These are phyloP conservation scores for Leishmania gerbilli DNA, from an alignment of 208 protist genomes.

Conservation along the genomic window DNA sequence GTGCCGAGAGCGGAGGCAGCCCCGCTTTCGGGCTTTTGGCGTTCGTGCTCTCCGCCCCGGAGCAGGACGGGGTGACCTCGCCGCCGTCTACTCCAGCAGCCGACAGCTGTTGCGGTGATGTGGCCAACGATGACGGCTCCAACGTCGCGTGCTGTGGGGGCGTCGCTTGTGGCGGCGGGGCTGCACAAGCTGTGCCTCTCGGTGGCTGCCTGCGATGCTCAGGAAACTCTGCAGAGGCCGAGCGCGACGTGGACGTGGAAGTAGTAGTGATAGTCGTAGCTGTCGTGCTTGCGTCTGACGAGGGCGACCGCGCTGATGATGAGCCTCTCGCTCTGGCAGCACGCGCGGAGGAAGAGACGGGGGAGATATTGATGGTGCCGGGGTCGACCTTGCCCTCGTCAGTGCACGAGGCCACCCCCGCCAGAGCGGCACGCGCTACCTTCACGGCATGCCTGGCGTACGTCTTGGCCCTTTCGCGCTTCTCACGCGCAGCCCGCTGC, in stretches of 20 bases:
- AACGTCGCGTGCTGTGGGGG: background rate
- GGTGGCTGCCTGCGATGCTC: background rate
- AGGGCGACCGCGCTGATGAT: background rate
- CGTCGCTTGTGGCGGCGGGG: background rate
- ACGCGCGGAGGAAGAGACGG: background rate
- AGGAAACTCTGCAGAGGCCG: background rate
- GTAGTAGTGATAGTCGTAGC: background rate
- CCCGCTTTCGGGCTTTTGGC: background rate
- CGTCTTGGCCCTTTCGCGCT: constrained; percentile 45
- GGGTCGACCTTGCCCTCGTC: background rate
- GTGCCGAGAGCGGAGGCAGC: background rate
- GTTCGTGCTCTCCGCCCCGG: background rate
- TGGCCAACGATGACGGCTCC: background rate
- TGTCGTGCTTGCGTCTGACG: background rate
- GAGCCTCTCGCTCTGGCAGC: background rate
- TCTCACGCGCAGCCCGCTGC: constrained; percentile 57
- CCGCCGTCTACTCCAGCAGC: background rate
- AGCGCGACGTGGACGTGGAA: background rate
- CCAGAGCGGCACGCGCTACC: constrained; percentile 26
- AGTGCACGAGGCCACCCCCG: background rate
- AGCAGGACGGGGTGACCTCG: background rate
- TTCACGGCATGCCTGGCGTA: constrained; percentile 58
- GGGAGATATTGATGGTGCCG: background rate
- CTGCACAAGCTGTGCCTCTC: background rate
- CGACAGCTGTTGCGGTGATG: constrained; percentile 26